A percentile compares a stretch with the other conserved stretches of the same genome.
These are phyloP conservation scores for Xerocomus potaroensis DNA, from an alignment of 768 basidiomycete species.

Conservation along the genomic window DNA sequence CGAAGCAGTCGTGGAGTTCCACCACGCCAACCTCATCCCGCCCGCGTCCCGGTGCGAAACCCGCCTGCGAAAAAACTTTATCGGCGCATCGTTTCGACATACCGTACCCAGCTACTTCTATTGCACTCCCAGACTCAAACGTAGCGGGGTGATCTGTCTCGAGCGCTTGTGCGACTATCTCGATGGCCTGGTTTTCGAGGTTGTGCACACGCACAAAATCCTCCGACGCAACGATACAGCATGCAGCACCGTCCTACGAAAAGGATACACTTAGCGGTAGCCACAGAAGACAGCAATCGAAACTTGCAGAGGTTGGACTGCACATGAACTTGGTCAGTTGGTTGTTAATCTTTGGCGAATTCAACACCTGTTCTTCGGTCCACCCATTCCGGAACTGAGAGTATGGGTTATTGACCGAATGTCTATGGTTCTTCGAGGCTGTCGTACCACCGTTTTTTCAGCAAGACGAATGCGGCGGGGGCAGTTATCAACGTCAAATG, in stretches of 20 bases:
- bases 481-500: neutral
- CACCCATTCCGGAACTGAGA: constrained; percentile 81
- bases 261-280: neutral
- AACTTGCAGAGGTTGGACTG: constrained; percentile 70
- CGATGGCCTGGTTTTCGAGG: constrained; percentile 84
- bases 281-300: neutral
- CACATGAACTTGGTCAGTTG: constrained; percentile 84
- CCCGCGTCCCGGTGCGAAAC: constrained; percentile 56
- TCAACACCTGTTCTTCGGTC: constrained; percentile 65
- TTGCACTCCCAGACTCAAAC: constrained; percentile 64
- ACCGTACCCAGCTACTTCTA: constrained; percentile 77
- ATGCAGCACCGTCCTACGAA: constrained; percentile 66
- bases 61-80: constrained; percentile 66
- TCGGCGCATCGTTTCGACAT: constrained; percentile 72
- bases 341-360: constrained; percentile 63
- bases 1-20: constrained; percentile 85
- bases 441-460: constrained; percentile 2
- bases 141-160: constrained; percentile 62
- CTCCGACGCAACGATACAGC: constrained; percentile 75
- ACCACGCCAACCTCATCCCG: constrained; percentile 77
- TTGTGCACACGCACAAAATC: constrained; percentile 66
- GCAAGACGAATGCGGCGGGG: neutral
- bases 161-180: constrained; percentile 65
- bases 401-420: constrained; percentile 80
- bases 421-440: constrained; percentile 84